Evolutionary conservation across 805 yeast genomes (phyloP).

Genomic region (Monosporozyma solicola): DNA sequence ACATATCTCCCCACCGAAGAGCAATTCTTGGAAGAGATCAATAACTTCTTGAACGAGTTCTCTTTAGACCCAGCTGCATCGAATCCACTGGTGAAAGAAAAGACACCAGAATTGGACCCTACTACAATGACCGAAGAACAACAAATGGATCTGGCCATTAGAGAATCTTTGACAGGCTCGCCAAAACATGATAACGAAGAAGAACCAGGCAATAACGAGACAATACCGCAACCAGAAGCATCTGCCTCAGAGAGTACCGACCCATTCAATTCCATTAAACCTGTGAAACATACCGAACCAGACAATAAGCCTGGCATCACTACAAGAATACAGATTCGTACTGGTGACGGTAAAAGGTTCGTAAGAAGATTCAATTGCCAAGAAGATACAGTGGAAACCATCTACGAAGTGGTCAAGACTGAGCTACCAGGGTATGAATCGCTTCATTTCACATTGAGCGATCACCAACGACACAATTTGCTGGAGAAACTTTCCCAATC

Average conservation of each 20-base stretch:
- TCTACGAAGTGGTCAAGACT: constrained; percentile 62
- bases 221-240: neutral
- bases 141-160: constrained; percentile 68
- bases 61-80: constrained; percentile 53
- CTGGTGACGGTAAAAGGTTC: constrained; percentile 77
- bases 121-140: constrained; percentile 70
- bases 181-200: neutral
- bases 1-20: constrained; percentile 49
- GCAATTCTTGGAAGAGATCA: constrained; percentile 57
- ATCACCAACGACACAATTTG: constrained; percentile 50
- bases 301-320: constrained; percentile 40
- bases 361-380: constrained; percentile 55
- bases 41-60: constrained; percentile 56
- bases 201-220: constrained; percentile 9
- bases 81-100: constrained; percentile 60
- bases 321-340: constrained; percentile 80
- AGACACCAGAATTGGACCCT: constrained; percentile 48
- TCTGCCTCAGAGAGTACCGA: constrained; percentile 30
- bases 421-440: constrained; percentile 37
- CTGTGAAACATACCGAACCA: constrained; percentile 58
- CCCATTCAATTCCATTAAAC: constrained; percentile 40
- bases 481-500: constrained; percentile 43
- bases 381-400: constrained; percentile 45
- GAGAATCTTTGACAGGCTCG: constrained; percentile 41
- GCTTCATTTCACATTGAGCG: constrained; percentile 45